Percentiles rank a stretch among this genome's conserved stretches.
These are phyloP conservation scores for Capsicum baccatum DNA, from an alignment of 257 asterid genomes.

Conservation along the genomic window DNA sequence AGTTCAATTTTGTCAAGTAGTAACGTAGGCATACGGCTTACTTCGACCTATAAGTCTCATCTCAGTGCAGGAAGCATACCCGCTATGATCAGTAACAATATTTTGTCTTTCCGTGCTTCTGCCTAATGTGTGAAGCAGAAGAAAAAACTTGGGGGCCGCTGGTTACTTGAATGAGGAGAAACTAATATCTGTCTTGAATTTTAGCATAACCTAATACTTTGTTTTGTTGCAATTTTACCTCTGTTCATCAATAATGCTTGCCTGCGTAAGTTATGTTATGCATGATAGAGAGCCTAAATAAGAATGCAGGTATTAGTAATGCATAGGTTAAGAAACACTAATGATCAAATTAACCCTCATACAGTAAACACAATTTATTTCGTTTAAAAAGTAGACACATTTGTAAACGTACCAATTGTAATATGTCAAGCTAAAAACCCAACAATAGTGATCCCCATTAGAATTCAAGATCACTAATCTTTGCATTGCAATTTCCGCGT, in stretches of 20 bases:
- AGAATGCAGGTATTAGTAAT: background rate
- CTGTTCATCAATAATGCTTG: background rate
- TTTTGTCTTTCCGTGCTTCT: background rate
- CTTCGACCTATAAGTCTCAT: background rate
- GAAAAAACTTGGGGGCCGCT: background rate
- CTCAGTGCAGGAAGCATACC: background rate
- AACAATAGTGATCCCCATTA: background rate
- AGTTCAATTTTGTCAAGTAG: background rate
- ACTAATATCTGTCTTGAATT: background rate
- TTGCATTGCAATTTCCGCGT: background rate
- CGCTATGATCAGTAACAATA: background rate
- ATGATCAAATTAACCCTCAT: background rate
- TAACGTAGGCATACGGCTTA: background rate
- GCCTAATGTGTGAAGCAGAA: background rate
- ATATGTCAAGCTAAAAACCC: too few relatives aligned
- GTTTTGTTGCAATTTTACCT: background rate
- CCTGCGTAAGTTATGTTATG: background rate
- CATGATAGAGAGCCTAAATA: background rate
- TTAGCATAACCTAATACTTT: background rate
- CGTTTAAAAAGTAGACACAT: background rate
- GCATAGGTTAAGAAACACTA: background rate
- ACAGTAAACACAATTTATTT: background rate
- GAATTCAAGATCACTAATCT: too few relatives aligned
- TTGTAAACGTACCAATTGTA: background rate
- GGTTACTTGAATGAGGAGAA: background rate